Base-by-base conservation (phyloP, 2,329 filamentous ascomycete species). In the Daldinia sp. region DNA sequence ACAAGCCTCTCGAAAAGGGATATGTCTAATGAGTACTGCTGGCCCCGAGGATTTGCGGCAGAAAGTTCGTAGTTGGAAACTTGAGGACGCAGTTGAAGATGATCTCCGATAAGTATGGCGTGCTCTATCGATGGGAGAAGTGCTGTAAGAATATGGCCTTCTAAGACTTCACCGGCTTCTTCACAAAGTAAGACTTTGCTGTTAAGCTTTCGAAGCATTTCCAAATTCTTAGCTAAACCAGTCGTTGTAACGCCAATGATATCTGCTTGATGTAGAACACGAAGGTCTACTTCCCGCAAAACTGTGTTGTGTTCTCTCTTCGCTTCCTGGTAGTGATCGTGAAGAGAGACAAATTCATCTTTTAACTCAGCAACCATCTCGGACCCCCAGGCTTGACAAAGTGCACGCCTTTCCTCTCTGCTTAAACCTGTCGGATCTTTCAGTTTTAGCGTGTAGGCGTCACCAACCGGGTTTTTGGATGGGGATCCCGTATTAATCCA, bases 21-120 rank as follows among this genome's bases (percentile, higher is more conserved):
- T 15, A 82, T 76, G 60, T 90, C 86, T 0, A 90, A 75, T 0
- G 82, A 79, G 64, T 86, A 87, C n/a, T 80, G 72, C 0, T 69
- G 65, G 0, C 85, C 85, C 10, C 72, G 73, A 0, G 77, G 75
- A 32, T 81, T 85, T 4, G 82, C 80, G 9, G 81, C 77, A 0
- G 82, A 83, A 0, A 90, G 74, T 0, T 81, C 77, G 63, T 82
- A 85, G 41, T 85, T 85, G 2, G 83, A 77, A 2, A 87, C 82
- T 47, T 84, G 80, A 0, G 87, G 87, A 0, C 87, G 82, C 0
- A 90, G 79, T 69, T 90, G 87, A 13, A 81, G 76, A 60, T 89
- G 87, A 67, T 90, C 87, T 0, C 88, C 87, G 41, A 90, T 89
- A 7, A 87, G 79, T 10, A 90, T 85, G 4, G 80, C 76, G 61